These are phyloP conservation scores for Harringtonia aguacate DNA, from an alignment of 2,329 filamentous ascomycete genomes.

Conservation along the genomic window DNA sequence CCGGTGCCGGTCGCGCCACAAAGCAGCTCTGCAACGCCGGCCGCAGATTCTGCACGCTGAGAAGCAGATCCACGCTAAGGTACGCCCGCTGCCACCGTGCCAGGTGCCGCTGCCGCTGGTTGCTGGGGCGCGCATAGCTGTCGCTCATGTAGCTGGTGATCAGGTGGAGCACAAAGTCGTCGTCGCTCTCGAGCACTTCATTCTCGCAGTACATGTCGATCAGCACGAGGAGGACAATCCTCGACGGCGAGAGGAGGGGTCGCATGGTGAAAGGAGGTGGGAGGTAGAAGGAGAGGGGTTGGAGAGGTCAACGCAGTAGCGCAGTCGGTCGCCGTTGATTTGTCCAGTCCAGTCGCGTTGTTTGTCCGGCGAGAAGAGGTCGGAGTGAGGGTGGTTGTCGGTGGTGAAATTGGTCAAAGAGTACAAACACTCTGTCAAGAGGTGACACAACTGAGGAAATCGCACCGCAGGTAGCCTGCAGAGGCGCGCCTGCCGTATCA, in stretches of 20 bases:
- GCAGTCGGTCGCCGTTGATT: too few species aligned
- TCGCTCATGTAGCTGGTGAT: constrained; percentile 36
- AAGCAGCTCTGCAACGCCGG: constrained; percentile 9
- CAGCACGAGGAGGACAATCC: constrained; percentile 71
- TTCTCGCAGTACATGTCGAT: constrained; percentile 72
- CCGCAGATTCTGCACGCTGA: constrained; percentile 15
- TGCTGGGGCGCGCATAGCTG: constrained; percentile 21
- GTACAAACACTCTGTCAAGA: too few species aligned
- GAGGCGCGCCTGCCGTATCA: too few species aligned
- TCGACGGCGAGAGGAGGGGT: constrained; percentile 24
- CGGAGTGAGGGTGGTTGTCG: too few species aligned
- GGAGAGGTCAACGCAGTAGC: constrained; percentile 14
- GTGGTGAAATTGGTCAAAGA: too few species aligned
- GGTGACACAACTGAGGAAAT: too few species aligned
- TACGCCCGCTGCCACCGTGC: constrained; percentile 38
- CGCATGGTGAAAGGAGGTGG: constrained; percentile 33
- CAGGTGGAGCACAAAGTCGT: constrained; percentile 29
- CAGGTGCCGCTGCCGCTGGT: constrained; percentile 10
- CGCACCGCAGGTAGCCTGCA: too few species aligned
- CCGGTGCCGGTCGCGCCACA: too few species aligned
- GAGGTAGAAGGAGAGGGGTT: too few species aligned
- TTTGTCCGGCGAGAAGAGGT: too few species aligned
- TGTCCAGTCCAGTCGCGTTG: too few species aligned
- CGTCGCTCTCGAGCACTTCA: constrained; percentile 28
- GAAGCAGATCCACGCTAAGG: constrained; percentile 38